These are phyloP conservation scores for Ramalina peruviana DNA, from an alignment of 495 filamentous ascomycete species.

Conservation along the genomic window DNA sequence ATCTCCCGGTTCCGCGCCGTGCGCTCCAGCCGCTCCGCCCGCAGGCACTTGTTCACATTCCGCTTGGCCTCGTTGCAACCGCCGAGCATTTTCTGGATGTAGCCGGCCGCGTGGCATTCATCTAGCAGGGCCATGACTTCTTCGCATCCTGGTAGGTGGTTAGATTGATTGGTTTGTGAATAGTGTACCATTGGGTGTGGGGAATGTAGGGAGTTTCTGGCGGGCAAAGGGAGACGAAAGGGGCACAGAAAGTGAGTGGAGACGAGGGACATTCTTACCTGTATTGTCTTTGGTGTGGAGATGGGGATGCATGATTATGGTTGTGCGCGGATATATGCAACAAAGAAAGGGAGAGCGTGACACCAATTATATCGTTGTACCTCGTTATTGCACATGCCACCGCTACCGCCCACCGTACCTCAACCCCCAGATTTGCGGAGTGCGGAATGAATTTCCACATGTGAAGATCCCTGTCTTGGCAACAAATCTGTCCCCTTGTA, in stretches of 20 bases:
- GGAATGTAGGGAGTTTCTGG: background rate
- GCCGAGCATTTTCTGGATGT: slow-evolving; percentile 74
- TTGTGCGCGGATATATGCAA: no score
- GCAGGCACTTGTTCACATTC: slow-evolving; percentile 68
- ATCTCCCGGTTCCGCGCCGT: slow-evolving; percentile 61
- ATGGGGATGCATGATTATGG: slow-evolving; percentile 74
- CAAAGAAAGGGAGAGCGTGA: no score
- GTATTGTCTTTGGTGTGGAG: slow-evolving; percentile 80
- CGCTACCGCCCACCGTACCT: no score
- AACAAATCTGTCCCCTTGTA: no score
- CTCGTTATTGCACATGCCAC: no score
- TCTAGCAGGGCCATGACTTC: slow-evolving; percentile 86
- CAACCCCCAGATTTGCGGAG: no score
- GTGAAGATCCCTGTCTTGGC: no score
- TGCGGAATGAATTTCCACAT: no score
- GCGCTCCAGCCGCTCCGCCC: slow-evolving; percentile 60
- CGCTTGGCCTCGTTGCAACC: slow-evolving; percentile 80
- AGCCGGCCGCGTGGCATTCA: slow-evolving; percentile 86
- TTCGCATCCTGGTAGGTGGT: slow-evolving; percentile 55
- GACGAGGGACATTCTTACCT: slow-evolving; percentile 38
- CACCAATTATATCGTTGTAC: no score
- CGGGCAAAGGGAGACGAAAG: background rate
- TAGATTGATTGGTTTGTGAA: background rate
- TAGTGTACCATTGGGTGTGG: background rate
- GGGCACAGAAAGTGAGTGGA: background rate